Conservation (phyloP, 176 grass and related monocot genomes). For the Hordeum vulgare region MorexV3_pseudomolecules_assembly NC_058519.1:578108917-578109416, state of each 20-base stretch:
- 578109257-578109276: background rate
- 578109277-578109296: background rate
- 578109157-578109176: background rate
- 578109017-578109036: background rate
- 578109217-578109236: background rate
- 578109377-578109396: background rate
- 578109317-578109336: background rate
- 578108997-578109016: background rate
- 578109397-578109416: background rate
- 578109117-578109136: background rate
- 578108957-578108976: background rate
- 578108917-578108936: background rate
- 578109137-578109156: background rate
- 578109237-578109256: background rate
- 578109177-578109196: background rate
- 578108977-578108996: background rate
- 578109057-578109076: background rate
- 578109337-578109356: background rate
- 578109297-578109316: no score
- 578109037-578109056: background rate
- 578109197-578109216: background rate
- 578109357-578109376: conserved; percentile 2
- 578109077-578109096: background rate
- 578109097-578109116: background rate
- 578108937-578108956: background rate